Evolutionary conservation across 257 asterid species (phyloP), one percentile per base, ranked within the genome.

Genomic region (Sherardia arvensis): DNA sequence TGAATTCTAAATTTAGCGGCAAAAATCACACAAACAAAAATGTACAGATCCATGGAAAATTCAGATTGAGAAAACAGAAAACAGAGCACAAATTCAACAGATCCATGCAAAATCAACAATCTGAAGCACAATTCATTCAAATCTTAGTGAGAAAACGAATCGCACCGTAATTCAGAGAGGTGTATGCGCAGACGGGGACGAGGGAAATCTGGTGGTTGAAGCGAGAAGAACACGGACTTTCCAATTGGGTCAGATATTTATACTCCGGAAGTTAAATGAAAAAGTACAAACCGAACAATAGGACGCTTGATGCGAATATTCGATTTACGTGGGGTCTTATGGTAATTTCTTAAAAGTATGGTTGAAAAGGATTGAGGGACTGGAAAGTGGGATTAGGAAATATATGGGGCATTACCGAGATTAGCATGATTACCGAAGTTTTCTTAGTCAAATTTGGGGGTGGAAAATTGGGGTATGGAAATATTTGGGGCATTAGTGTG

Each of bases 291-390:
- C 17, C 5, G 59, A 54, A 54, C 59, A 21, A 62, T 7, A 14
- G 66, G 5, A 64, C 59, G 5, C 40, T 48, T 6, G 21, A 20
- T 21, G 53, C 48, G 69, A 65, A 65, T 65, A 64, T 49, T 64
- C 49, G 48, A 21, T 10, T 49, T 2, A 25, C 11, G 22, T 49
- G 15, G 61, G 61, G 60, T 8, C 33, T 29, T 48, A 12, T 2
- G 22, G 29, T 51, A 15, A 64, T 47, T 61, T 61, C 61, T 56
- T 3, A 28, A 12, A 28, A 25, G 0, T 29, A 4, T 17, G 6
- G n/a, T 29, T 58, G n/a, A 7, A 26, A 22, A 11, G 18, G 48
- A 32, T n/a, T 18, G n/a, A n/a, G 47, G 45, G 59, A 5, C 9
- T 51, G 56, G 14, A 5, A 49, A 49, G 7, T 49, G 28, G 51